Evolutionary conservation across 306 rosid genomes (phyloP).

Genomic region (Myrica gale): DNA sequence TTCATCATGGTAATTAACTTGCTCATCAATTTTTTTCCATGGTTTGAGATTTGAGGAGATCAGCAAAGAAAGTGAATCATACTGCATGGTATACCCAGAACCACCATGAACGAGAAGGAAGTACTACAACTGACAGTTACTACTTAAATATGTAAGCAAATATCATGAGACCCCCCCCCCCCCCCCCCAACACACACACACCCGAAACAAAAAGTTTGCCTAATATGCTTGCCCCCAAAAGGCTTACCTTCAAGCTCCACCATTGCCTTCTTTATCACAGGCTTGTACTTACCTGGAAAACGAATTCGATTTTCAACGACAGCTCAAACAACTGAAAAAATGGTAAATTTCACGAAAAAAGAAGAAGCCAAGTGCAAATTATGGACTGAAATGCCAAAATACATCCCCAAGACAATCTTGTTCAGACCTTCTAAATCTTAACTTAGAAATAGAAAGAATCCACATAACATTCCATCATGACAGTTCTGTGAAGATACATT

Average conservation of each 20-base stretch:
- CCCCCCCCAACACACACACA: not conserved
- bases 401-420: not conserved
- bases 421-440: not conserved
- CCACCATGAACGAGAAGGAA: conserved; percentile 2
- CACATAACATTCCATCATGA: not conserved
- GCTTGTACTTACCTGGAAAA: conserved; percentile 87
- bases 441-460: not conserved
- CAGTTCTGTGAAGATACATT: not conserved
- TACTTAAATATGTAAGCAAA: not conserved
- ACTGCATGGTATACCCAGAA: conserved; percentile 8
- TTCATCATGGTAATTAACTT: conserved; percentile 17
- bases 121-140: not conserved
- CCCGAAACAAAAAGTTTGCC: no score
- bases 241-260: conserved; percentile 93
- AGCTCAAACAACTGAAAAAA: conserved; percentile 6
- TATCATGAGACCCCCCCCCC: not conserved
- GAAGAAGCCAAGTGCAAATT: not conserved
- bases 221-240: not conserved
- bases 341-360: not conserved
- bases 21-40: conserved; percentile 14
- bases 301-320: conserved; percentile 25
- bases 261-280: conserved; percentile 99
- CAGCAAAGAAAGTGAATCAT: conserved; percentile 8
- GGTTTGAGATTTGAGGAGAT: conserved; percentile 18
- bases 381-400: not conserved